Conservation (phyloP, 2,329 filamentous ascomycete genomes). For the Talaromyces albobiverticillius region DNA sequence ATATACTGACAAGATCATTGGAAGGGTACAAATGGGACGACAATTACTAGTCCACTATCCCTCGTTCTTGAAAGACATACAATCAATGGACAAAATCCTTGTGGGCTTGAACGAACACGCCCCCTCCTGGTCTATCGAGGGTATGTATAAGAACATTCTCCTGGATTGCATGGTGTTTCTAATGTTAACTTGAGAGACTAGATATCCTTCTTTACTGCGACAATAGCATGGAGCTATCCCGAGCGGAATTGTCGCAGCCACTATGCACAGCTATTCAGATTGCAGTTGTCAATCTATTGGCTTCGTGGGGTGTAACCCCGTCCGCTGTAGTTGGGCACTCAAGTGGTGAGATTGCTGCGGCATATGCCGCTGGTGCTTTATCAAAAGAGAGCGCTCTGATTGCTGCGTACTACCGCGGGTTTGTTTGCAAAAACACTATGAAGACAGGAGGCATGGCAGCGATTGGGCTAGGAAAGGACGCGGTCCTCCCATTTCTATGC, state of each 20-base stretch:
- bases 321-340: slow-evolving; percentile 27
- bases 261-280: slow-evolving; percentile 28
- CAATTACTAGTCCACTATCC: neutral
- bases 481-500: neutral
- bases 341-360: slow-evolving; percentile 39
- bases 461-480: slow-evolving; percentile 18
- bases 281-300: slow-evolving; percentile 22
- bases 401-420: slow-evolving; percentile 27
- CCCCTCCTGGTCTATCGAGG: slow-evolving; percentile 12
- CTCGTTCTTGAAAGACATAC: slow-evolving; percentile 9
- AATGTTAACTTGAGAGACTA: no score
- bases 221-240: no score
- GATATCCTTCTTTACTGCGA: no score
- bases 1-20: neutral
- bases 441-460: slow-evolving; percentile 28
- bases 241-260: no score
- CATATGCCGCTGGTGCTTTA: slow-evolving; percentile 43
- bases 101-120: slow-evolving; percentile 5
- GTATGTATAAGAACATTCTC: no score
- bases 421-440: slow-evolving; percentile 19
- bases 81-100: slow-evolving; percentile 9
- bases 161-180: no score
- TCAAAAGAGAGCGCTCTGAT: slow-evolving; percentile 23
- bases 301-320: slow-evolving; percentile 24
- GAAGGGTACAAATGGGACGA: slow-evolving; percentile 14